Evolutionary conservation across 2,329 filamentous ascomycete genomes (phyloP).

Genomic region (Ophiostoma sp.): DNA sequence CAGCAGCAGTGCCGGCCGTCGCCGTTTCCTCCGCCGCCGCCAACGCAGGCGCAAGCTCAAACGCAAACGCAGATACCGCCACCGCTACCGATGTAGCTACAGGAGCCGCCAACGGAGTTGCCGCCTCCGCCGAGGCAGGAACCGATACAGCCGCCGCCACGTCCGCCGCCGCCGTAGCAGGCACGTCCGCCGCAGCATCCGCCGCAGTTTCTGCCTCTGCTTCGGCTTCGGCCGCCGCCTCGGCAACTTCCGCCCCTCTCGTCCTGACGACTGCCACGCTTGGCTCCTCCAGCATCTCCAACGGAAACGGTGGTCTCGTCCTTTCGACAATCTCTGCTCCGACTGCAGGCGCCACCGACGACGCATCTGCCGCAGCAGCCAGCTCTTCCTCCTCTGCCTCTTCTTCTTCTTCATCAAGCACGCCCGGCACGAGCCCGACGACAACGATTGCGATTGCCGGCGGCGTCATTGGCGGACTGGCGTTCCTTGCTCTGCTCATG

Average conservation of each 20-base stretch:
- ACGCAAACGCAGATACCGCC: not conserved
- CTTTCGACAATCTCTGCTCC: not conserved
- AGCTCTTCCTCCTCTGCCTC: not conserved
- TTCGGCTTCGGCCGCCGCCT: not conserved
- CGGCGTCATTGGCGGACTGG: constrained; percentile 47
- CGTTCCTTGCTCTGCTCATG: constrained; percentile 42
- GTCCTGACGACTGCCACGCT: not conserved
- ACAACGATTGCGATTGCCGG: constrained; percentile 44
- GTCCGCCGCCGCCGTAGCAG: constrained; percentile 20
- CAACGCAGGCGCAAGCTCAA: not conserved
- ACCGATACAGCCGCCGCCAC: constrained; percentile 14
- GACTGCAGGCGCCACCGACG: not conserved
- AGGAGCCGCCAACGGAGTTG: not conserved
- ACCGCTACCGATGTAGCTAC: not conserved
- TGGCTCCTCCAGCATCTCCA: not conserved
- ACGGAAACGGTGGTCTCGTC: not conserved
- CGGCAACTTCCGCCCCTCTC: not conserved
- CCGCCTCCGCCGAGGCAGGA: not conserved
- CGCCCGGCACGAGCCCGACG: constrained; percentile 27
- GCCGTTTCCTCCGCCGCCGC: not conserved
- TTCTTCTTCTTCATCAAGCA: not conserved
- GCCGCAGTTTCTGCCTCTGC: not conserved
- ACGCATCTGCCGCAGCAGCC: not conserved
- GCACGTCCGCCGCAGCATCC: constrained; percentile 17
- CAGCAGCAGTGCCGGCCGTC: constrained; percentile 14